A percentile compares a stretch with the other conserved stretches of the same genome.
Evolutionary conservation across 1,284 basidiomycete genomes (phyloP).

Genomic region (Mycosarcoma mackinlayi): DNA sequence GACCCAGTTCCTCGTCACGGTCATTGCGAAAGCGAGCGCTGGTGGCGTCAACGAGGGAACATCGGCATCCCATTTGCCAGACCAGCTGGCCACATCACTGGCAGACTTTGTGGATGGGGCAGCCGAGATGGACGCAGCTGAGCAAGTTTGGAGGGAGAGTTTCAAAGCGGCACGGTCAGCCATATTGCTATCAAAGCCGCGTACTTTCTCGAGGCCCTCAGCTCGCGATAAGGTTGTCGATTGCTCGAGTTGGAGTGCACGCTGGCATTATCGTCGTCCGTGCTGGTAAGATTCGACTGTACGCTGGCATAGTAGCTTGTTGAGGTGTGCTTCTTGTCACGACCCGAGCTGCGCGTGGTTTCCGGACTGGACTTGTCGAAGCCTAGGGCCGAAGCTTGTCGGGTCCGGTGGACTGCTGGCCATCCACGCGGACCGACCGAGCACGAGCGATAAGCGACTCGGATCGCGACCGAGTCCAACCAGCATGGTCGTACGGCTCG

Average conservation of each 20-base stretch:
- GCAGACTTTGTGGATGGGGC: slow-evolving; percentile 7
- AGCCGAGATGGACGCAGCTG: slow-evolving; percentile 5
- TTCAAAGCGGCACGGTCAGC: slow-evolving; percentile 10
- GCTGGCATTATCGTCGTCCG: slow-evolving; percentile 45
- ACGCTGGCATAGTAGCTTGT: slow-evolving; percentile 7
- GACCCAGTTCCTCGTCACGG: slow-evolving; percentile 15
- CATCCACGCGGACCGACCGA: slow-evolving; percentile 44
- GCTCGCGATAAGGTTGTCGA: slow-evolving; percentile 38
- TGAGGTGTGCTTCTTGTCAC: slow-evolving; percentile 19
- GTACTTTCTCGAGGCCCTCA: slow-evolving; percentile 36
- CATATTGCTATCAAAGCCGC: slow-evolving; percentile 24
- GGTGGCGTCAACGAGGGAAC: slow-evolving; percentile 45
- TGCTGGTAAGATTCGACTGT: slow-evolving; percentile 28
- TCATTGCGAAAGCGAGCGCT: slow-evolving; percentile 35
- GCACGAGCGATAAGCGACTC: slow-evolving; percentile 38
- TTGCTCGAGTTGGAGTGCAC: slow-evolving; percentile 44
- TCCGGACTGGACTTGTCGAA: slow-evolving; percentile 46
- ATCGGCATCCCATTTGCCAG: slow-evolving; percentile 41
- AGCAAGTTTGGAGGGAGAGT: slow-evolving; percentile 18
- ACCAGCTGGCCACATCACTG: slow-evolving; percentile 6
- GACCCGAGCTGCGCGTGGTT: slow-evolving; percentile 9
- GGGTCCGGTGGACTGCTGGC: slow-evolving; percentile 52
- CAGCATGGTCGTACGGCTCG: slow-evolving; percentile 11
- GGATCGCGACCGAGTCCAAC: slow-evolving; percentile 32
- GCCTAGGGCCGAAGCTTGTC: slow-evolving; percentile 43